Evolutionary conservation across 2,329 filamentous ascomycete species (phyloP).

Genomic region (Scedosporium aurantiacum): DNA sequence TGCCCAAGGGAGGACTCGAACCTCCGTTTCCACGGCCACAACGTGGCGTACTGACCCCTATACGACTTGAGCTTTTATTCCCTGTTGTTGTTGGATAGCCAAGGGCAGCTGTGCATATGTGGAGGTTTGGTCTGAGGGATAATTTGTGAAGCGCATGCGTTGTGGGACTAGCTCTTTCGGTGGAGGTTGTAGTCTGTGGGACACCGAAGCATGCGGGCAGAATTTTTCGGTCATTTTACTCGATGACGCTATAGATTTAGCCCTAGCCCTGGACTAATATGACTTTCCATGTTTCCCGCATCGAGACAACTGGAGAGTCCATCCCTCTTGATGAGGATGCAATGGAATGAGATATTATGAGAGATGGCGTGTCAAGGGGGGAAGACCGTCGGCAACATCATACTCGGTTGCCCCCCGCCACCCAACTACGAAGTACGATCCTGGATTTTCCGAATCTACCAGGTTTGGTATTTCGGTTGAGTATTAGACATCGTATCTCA

Average conservation of each 20-base stretch:
- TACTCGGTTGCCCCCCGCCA: slow-evolving; percentile 69
- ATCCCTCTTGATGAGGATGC: slow-evolving; percentile 54
- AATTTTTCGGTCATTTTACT: too few relatives aligned
- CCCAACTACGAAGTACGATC: too few relatives aligned
- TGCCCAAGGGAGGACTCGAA: slow-evolving; percentile 1
- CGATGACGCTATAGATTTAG: too few relatives aligned
- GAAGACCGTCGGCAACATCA: slow-evolving; percentile 65
- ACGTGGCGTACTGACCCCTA: not conserved
- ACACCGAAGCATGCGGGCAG: too few relatives aligned
- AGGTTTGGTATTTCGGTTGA: not conserved
- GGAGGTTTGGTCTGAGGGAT: not conserved
- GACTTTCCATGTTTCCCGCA: too few relatives aligned
- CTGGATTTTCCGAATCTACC: slow-evolving; percentile 67
- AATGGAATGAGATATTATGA: slow-evolving; percentile 49
- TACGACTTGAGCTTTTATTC: not conserved
- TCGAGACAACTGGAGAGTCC: slow-evolving; percentile 35
- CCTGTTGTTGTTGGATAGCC: not conserved
- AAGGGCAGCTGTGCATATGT: not conserved
- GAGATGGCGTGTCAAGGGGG: slow-evolving; percentile 51
- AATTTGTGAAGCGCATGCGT: not conserved
- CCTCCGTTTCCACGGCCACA: slow-evolving; percentile 1
- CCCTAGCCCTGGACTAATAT: too few relatives aligned
- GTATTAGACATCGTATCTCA: not conserved
- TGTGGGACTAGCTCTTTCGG: not conserved
- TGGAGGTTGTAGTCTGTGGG: not conserved